Evolutionary conservation across 345 rosid genomes (phyloP), one percentile per base, ranked within the genome.

Genomic region (Eucalyptus fibrosa): DNA sequence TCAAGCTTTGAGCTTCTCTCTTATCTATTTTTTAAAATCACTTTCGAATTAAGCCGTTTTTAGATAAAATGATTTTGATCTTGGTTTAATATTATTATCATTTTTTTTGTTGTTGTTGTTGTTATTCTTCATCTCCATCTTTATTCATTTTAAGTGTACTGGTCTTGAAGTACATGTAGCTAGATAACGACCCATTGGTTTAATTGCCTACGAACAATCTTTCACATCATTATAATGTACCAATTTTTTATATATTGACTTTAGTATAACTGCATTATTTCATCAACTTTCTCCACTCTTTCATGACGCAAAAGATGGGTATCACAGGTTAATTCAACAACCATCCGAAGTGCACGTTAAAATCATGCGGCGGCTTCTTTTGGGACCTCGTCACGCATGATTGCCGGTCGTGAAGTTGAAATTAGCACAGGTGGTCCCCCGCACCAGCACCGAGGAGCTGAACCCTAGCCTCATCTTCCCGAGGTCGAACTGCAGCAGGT

Each of bases 401-500:
- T 37, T 6, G 14, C 1, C 2, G 7, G 82, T 34, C 45, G 87
- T 86, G 37, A 87, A 87, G 50, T 87, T 65, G 37, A 59, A 87
- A 45, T 87, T 14, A 12, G 89, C 81, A 12, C 89, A 87, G 12
- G n/a, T 47, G 15, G 89, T 87, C 1, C 80, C 81, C 51, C 40
- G 51, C 32, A 30, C 30, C 50, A 87, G 80, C 40, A 65, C 50
- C 40, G 94, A 88, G 53, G 88, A 65, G 77, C 89, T 92, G 53
- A 93, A 93, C 15, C 94, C 94, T 50, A 93, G 89, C 89, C 89
- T 87, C 55, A 87, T 89, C 88, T 89, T 86, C 13, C 81, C 91
- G 80, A 90, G 88, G 69, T 92, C 91, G 88, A 93, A 91, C 89
- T 86, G 91, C 91, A 91, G 51, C 67, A 93, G 89, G 82, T 89